Conservation (phyloP, 2,329 filamentous ascomycete genomes). For the Emergomyces africanus region DNA sequence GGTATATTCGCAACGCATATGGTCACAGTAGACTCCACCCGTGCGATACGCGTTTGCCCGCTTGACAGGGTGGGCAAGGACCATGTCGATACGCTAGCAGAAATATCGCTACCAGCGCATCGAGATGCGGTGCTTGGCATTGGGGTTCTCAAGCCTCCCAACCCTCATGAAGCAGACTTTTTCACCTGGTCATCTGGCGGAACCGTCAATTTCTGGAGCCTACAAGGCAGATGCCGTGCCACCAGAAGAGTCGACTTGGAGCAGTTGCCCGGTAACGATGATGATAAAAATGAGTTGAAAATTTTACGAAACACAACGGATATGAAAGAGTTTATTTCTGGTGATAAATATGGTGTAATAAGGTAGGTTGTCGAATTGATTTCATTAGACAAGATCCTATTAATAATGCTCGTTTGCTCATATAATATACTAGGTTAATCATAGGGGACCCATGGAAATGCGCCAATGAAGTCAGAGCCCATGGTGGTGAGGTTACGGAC, state of each 20-base stretch:
- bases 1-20: conserved; percentile 55
- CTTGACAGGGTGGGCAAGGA: conserved; percentile 33
- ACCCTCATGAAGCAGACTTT: conserved; percentile 56
- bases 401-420: conserved; percentile 12
- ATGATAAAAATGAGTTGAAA: conserved; percentile 45
- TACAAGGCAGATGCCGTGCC: conserved; percentile 54
- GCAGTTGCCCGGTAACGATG: conserved; percentile 35
- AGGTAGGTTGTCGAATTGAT: conserved; percentile 27
- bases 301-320: conserved; percentile 46
- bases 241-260: conserved; percentile 59
- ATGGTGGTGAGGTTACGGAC: conserved; percentile 72
- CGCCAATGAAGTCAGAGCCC: conserved; percentile 65
- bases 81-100: conserved; percentile 17
- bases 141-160: conserved; percentile 47
- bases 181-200: conserved; percentile 82
- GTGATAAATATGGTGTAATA: conserved; percentile 76
- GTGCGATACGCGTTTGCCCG: conserved; percentile 51
- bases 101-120: conserved; percentile 41
- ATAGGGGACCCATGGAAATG: conserved; percentile 44
- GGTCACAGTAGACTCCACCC: conserved; percentile 62
- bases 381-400: background rate
- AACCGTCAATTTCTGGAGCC: conserved; percentile 68
- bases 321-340: conserved; percentile 59
- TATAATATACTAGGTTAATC: conserved; percentile 16
- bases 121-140: conserved; percentile 56